Evolutionary conservation across 306 rosid species (phyloP), one percentile per base, ranked within the genome.

Genomic region (Erythrophleum fordii): DNA sequence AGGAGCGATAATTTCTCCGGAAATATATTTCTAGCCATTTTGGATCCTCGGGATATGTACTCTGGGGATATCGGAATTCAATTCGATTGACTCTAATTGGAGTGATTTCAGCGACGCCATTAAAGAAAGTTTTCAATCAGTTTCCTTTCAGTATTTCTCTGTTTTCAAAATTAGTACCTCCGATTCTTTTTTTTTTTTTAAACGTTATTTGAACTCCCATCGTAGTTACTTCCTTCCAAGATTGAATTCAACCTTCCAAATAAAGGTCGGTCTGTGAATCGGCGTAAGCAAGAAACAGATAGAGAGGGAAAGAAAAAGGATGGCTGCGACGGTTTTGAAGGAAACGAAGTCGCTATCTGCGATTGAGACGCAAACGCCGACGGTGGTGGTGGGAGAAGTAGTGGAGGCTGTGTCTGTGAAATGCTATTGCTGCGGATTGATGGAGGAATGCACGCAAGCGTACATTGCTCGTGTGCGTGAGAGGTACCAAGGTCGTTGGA

Each of bases 401-500:
- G 93, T 80, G 12, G 87, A 83, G 77, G 45, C 46, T 0, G 93
- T 88, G 17, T 72, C 77, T 0, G 95, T 87, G 56, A 89, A 81
- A 39, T 95, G 99, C 62, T 80, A 83, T 51, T 95, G 97, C 77
- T 93, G 99, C 69, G 88, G 92, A 28, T 39, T 95, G 72, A 69
- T 59, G 79, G 98, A 95, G 87, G 97, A 95, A 78, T 95, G 98
- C 77, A 95, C 98, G 22, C 75, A 48, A 8, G 80, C 82, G 7
- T 93, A 95, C 83, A 90, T 95, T 45, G 72, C 75, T 0, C 79
- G 86, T 0, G 97, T 91, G 49, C 78, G 79, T 22, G 97, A 91
- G 84, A 73, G 87, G 69, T 88, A 88, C 22, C 86, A 83, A 2
- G 98, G 94, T 0, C 85, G 87, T 10, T 95, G 98, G 98, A 83